Conservation (phyloP, 2,329 filamentous ascomycete genomes). For the Rutstroemia sydowiana region DNA sequence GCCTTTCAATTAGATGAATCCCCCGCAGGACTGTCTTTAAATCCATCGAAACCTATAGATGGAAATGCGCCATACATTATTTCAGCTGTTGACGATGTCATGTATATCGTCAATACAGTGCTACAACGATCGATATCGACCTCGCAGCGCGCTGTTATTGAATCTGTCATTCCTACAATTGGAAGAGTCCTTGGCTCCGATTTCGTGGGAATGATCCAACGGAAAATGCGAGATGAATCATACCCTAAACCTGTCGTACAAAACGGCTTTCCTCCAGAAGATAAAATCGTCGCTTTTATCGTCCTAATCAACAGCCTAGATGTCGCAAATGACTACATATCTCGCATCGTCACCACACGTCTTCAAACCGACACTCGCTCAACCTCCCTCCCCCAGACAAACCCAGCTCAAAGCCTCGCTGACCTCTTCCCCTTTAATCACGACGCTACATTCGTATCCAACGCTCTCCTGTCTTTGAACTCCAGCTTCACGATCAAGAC, state of each 20-base stretch:
- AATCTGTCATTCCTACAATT: constrained; percentile 70
- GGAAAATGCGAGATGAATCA: constrained; percentile 94
- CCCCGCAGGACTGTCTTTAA: constrained; percentile 71
- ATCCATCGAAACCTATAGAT: constrained; percentile 61
- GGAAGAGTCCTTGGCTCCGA: constrained; percentile 76
- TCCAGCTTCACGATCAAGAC: constrained; percentile 70
- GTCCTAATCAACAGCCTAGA: constrained; percentile 95
- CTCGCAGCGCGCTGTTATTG: constrained; percentile 70
- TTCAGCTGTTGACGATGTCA: constrained; percentile 93
- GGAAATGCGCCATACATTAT: constrained; percentile 85
- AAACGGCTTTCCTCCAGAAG: constrained; percentile 78
- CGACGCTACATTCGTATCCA: constrained; percentile 63
- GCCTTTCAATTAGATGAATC: constrained; percentile 94
- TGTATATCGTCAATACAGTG: constrained; percentile 97
- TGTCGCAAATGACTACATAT: constrained; percentile 82
- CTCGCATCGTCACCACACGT: constrained; percentile 70
- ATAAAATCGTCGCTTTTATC: constrained; percentile 81
- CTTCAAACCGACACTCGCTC: constrained; percentile 41
- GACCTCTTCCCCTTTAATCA: constrained; percentile 74
- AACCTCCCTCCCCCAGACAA: neutral
- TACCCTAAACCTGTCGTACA: constrained; percentile 76
- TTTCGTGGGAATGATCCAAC: constrained; percentile 94
- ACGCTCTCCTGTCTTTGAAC: constrained; percentile 61
- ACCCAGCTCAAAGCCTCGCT: constrained; percentile 35
- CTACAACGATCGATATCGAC: constrained; percentile 82